phyloP scores from a whole-genome alignment of 805 yeast species.

The Candida ortonii region DNA sequence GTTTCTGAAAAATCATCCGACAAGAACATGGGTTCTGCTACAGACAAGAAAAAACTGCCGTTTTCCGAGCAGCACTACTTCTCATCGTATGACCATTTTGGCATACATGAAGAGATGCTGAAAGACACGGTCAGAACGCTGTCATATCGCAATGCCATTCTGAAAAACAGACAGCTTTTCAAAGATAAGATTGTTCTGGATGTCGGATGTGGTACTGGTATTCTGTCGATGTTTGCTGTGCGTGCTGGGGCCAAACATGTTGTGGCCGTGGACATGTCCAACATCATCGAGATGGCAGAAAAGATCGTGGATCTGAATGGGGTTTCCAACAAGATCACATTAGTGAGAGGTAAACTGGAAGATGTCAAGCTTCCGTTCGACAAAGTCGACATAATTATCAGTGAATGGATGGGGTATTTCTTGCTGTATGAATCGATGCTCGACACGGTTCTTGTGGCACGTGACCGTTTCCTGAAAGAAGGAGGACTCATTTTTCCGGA shows the following conservation, averaged over 20 bases:
- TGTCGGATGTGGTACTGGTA: constrained; percentile 99
- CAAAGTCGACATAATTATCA: constrained; percentile 89
- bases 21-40: too few relatives aligned
- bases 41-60: constrained; percentile 61
- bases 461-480: constrained; percentile 78
- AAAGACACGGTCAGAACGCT: constrained; percentile 92
- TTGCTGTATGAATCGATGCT: constrained; percentile 95
- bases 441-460: constrained; percentile 90
- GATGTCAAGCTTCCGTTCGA: constrained; percentile 84
- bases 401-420: constrained; percentile 99
- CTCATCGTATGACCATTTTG: constrained; percentile 92
- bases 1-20: too few relatives aligned
- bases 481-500: constrained; percentile 96
- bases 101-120: constrained; percentile 98
- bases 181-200: constrained; percentile 92
- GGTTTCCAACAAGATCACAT: constrained; percentile 77
- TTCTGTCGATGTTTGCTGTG: constrained; percentile 95
- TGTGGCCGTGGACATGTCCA: constrained; percentile 95
- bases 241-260: constrained; percentile 99
- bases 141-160: constrained; percentile 87
- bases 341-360: constrained; percentile 90
- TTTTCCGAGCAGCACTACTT: constrained; percentile 90
- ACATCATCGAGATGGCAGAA: constrained; percentile 94
- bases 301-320: constrained; percentile 84
- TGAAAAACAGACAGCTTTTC: constrained; percentile 82